A percentile compares a stretch with the other conserved stretches of the same genome.
Evolutionary conservation across 1,139 yeast species (phyloP).

Genomic region (Diutina ranongensis): DNA sequence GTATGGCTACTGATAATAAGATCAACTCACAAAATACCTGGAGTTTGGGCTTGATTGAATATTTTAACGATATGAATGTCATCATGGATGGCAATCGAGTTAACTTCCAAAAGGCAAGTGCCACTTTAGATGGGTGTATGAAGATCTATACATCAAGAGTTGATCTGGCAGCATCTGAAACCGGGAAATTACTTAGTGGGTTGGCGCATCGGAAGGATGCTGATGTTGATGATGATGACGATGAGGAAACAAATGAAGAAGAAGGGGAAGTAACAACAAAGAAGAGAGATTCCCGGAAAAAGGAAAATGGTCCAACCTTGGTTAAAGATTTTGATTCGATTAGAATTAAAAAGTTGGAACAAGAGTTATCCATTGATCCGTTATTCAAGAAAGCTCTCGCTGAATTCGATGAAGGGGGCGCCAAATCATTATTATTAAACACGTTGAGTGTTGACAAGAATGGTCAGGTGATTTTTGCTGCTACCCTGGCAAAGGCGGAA

Average conservation of each 20-base stretch:
- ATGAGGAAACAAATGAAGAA: conserved; percentile 11
- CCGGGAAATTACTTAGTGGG: conserved; percentile 78
- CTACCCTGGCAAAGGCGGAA: conserved; percentile 24
- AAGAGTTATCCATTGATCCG: conserved; percentile 77
- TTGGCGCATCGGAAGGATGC: conserved; percentile 16
- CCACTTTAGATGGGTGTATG: conserved; percentile 78
- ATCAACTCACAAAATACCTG: conserved; percentile 44
- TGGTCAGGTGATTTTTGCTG: conserved; percentile 59
- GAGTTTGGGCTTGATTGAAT: conserved; percentile 70
- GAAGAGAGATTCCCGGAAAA: conserved; percentile 20
- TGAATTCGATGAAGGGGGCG: conserved; percentile 94
- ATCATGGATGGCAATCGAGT: conserved; percentile 45
- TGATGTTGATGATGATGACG: conserved; percentile 11
- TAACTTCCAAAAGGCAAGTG: conserved; percentile 68
- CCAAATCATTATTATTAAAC: conserved; percentile 70
- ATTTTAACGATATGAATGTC: conserved; percentile 60
- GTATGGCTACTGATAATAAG: conserved; percentile 79
- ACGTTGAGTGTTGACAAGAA: conserved; percentile 46
- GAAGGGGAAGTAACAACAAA: conserved; percentile 30
- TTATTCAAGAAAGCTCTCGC: conserved; percentile 80
- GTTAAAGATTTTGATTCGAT: conserved; percentile 44
- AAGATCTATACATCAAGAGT: conserved; percentile 78
- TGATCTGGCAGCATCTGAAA: conserved; percentile 85
- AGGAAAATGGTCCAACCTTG: conserved; percentile 19
- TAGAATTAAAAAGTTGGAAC: conserved; percentile 59